Evolutionary conservation across 2,329 filamentous ascomycete genomes (phyloP).

Genomic region (Aspergillus clavatus): DNA sequence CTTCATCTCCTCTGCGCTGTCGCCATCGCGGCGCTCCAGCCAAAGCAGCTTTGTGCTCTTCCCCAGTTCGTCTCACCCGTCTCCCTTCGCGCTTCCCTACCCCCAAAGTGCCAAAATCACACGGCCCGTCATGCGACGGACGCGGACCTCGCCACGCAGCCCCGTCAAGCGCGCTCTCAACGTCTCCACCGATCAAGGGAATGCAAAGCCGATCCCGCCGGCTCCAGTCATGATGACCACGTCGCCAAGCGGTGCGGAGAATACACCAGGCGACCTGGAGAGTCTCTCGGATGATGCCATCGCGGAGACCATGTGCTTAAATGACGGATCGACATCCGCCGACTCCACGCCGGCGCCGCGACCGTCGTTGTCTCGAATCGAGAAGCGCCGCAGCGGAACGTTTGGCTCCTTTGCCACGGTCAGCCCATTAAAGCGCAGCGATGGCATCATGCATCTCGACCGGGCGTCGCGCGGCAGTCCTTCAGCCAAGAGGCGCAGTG

Average conservation of each 20-base stretch:
- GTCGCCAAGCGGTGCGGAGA: slow-evolving; percentile 42
- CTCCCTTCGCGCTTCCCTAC: slow-evolving; percentile 60
- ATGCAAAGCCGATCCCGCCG: slow-evolving; percentile 52
- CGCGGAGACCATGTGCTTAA: slow-evolving; percentile 25
- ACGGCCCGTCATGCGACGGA: slow-evolving; percentile 41
- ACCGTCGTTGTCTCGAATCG: slow-evolving; percentile 42
- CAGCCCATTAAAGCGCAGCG: slow-evolving; percentile 87
- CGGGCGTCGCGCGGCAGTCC: slow-evolving; percentile 74
- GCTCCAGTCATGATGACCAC: slow-evolving; percentile 37
- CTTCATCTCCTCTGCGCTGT: slow-evolving; percentile 51
- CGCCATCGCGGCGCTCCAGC: slow-evolving; percentile 52
- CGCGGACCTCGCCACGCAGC: slow-evolving; percentile 70
- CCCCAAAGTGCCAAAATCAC: slow-evolving; percentile 61
- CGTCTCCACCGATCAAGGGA: slow-evolving; percentile 66
- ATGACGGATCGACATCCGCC: slow-evolving; percentile 34
- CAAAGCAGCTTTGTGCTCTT: slow-evolving; percentile 52
- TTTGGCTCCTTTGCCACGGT: slow-evolving; percentile 53
- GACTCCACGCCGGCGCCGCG: slow-evolving; percentile 32
- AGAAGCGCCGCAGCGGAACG: slow-evolving; percentile 46
- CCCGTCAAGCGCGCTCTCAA: slow-evolving; percentile 73
- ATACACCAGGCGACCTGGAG: slow-evolving; percentile 33
- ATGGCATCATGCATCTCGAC: slow-evolving; percentile 83
- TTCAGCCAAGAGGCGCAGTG: slow-evolving; percentile 82
- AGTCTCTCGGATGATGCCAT: slow-evolving; percentile 19
- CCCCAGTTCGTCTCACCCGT: slow-evolving; percentile 41